Conservation (phyloP, 805 yeast genomes). For the Hanseniaspora meyeri region DNA sequence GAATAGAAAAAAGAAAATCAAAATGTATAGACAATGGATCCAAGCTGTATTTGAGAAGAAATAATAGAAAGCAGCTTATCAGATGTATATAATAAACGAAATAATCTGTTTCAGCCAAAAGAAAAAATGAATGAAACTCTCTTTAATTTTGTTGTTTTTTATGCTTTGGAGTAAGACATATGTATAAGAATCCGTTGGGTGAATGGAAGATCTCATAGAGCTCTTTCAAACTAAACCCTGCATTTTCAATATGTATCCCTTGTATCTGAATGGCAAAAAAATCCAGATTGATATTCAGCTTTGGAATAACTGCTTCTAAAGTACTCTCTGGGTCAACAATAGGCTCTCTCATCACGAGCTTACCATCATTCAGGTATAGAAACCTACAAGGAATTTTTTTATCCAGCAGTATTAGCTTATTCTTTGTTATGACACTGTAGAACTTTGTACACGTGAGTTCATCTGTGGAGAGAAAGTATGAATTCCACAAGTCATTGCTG, state of each 20-base stretch:
- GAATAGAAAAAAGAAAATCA: slow-evolving; percentile 79
- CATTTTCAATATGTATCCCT: slow-evolving; percentile 40
- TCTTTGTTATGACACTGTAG: slow-evolving; percentile 14
- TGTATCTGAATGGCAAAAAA: slow-evolving; percentile 34
- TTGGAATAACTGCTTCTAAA: slow-evolving; percentile 19
- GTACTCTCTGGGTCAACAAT: slow-evolving; percentile 12
- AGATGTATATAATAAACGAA: too few relatives aligned
- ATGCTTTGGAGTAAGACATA: slow-evolving; percentile 12
- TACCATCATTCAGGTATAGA: slow-evolving; percentile 11
- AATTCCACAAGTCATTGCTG: slow-evolving; percentile 45
- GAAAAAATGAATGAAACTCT: not conserved
- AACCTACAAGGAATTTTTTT: slow-evolving; percentile 14
- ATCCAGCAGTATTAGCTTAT: slow-evolving; percentile 15
- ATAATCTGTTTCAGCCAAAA: not conserved
- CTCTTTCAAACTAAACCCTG: slow-evolving; percentile 33
- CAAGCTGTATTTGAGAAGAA: slow-evolving; percentile 69
- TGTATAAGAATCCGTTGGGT: slow-evolving; percentile 56
- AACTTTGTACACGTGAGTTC: slow-evolving; percentile 19
- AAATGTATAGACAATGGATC: slow-evolving; percentile 94
- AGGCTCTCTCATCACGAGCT: slow-evolving; percentile 16
- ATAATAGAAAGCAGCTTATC: slow-evolving; percentile 15
- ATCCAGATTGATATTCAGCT: not conserved
- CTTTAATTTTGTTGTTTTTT: not conserved
- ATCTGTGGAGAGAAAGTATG: slow-evolving; percentile 29
- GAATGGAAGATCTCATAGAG: slow-evolving; percentile 36